phyloP scores from a whole-genome alignment of 2,329 filamentous ascomycete species.

The Neopestalotiopsis sp. region DNA sequence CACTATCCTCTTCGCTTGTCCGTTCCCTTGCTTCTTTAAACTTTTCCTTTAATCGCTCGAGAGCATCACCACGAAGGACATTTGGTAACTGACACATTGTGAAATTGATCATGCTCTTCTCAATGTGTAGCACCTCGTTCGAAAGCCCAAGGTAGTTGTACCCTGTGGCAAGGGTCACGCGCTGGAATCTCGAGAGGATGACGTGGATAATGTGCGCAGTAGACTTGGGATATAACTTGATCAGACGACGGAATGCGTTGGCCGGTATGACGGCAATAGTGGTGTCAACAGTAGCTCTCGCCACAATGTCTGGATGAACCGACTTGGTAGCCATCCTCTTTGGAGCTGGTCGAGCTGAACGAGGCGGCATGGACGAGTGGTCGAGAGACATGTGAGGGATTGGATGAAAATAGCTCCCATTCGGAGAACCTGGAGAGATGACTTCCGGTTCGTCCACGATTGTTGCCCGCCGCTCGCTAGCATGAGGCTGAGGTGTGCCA shows the following conservation, averaged over 20 bases:
- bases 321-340: conserved; percentile 68
- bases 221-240: conserved; percentile 92
- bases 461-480: conserved; percentile 23
- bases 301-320: conserved; percentile 94
- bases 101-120: conserved; percentile 92
- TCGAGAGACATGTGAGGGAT: conserved; percentile 82
- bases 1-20: conserved; percentile 78
- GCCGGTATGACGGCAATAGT: conserved; percentile 98
- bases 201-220: conserved; percentile 98
- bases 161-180: conserved; percentile 92
- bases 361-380: conserved; percentile 37
- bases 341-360: conserved; percentile 44
- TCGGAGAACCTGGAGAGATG: conserved; percentile 33
- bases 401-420: conserved; percentile 52
- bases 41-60: conserved; percentile 89
- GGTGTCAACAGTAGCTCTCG: conserved; percentile 93
- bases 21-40: conserved; percentile 86
- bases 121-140: conserved; percentile 88
- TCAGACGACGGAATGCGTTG: conserved; percentile 90
- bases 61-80: conserved; percentile 80
- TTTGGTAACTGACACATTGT: conserved; percentile 92
- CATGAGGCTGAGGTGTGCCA: conserved; percentile 30
- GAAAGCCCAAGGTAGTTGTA: conserved; percentile 94
- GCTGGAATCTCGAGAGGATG: conserved; percentile 90
- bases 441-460: conserved; percentile 34